Base-by-base conservation (phyloP, 2,329 filamentous ascomycete genomes). In the Thelonectria rubi region DNA sequence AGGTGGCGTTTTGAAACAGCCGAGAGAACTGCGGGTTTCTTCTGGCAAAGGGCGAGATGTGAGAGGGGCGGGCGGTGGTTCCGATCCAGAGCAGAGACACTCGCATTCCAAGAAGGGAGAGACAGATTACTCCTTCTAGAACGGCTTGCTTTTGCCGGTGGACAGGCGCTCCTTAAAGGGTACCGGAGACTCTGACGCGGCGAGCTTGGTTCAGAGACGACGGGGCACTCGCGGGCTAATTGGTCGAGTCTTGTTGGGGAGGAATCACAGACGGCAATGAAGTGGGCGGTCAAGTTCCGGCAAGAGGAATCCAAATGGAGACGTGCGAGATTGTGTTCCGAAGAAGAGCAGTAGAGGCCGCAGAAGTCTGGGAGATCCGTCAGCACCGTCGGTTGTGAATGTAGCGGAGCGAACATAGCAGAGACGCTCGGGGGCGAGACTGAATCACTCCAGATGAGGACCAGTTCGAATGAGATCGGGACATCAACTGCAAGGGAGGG, bases 1-100 rank as follows among this genome's bases (percentile, higher is more conserved):
- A 69, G 61, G 73, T 73, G 73, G 74, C 69, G 69, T 70, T 72
- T 66, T 78, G 75, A 78, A 75, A 78, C 76, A 78, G 62, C 63
- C 57, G 64, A 72, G 65, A 63, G 72, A 56, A 68, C 63, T 67
- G 59, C 63, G 65, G 59, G 58, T 63, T 69, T 73, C 74, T 75
- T 75, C 74, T 74, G 74, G 76, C 63, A 67, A 69, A 64, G 65
- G 66, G 65, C 55, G 62, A 73, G 71, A 68, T 73, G 62, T 68
- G 64, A 67, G 64, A 73, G 73, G 73, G 73, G 74, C 71, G 71
- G 63, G 72, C 66, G 62, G 71, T 65, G 58, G 65, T 73, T 73
- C 71, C 75, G 69, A 77, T 76, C 72, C 75, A 76, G 64, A 65
- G 49, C 61, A 75, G 69, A 77, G 74, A 74, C 76, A 77, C 64